These are phyloP conservation scores for Amanita pallidorosea DNA, from an alignment of 768 basidiomycete species.

Conservation along the genomic window DNA sequence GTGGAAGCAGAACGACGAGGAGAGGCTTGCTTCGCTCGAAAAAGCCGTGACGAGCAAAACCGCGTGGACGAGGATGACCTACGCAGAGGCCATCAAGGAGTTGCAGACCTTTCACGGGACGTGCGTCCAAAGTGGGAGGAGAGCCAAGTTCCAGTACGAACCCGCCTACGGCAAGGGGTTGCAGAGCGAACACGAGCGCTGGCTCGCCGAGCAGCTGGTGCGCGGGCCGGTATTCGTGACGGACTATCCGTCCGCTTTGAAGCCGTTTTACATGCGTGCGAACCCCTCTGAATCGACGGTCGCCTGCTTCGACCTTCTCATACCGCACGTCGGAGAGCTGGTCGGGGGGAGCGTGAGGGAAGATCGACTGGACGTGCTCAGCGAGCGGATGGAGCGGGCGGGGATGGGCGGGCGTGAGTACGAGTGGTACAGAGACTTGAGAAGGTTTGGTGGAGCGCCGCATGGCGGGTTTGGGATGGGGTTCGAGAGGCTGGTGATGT, in stretches of 20 bases:
- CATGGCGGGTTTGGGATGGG: conserved; percentile 97
- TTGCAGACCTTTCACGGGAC: conserved; percentile 28
- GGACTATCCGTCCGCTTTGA: conserved; percentile 73
- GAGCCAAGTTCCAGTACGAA: conserved; percentile 37
- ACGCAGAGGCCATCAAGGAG: conserved; percentile 61
- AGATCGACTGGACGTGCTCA: conserved; percentile 49
- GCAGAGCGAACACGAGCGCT: conserved; percentile 89
- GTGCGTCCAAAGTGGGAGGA: conserved; percentile 7
- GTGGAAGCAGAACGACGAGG: conserved; percentile 23
- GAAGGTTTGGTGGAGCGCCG: conserved; percentile 77
- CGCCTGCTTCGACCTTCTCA: conserved; percentile 92
- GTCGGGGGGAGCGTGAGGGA: conserved; percentile 88
- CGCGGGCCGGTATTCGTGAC: conserved; percentile 83
- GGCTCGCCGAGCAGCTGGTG: conserved; percentile 63
- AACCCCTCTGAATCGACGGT: conserved; percentile 47
- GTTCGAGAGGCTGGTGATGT: conserved; percentile 83
- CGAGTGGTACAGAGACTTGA: conserved; percentile 75
- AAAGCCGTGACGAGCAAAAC: conserved; percentile 20
- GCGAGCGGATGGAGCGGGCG: conserved; percentile 34
- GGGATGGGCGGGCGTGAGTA: conserved; percentile 30
- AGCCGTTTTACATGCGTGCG: conserved; percentile 94
- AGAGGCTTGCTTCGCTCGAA: conserved; percentile 22
- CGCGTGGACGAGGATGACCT: conserved; percentile 68
- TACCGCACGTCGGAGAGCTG: conserved; percentile 83
- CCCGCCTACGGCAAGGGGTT: conserved; percentile 64